Percentiles rank a stretch among this genome's conserved stretches.
These are phyloP conservation scores for Spiromastix sp. DNA, from an alignment of 2,329 filamentous ascomycete species.

Conservation along the genomic window DNA sequence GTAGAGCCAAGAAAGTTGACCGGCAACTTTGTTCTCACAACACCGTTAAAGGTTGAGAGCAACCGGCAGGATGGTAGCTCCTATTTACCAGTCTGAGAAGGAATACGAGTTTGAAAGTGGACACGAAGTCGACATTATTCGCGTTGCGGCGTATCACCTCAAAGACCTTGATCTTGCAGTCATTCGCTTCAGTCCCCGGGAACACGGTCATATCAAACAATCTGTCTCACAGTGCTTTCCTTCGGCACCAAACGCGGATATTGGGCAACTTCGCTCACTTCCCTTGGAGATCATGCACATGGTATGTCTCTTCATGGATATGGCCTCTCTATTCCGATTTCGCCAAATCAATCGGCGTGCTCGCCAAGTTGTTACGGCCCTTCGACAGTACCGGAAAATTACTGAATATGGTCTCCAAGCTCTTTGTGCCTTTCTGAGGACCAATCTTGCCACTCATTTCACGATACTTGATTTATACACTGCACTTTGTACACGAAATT, in stretches of 20 bases:
- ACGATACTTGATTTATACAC: neutral
- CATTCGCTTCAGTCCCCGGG: no score
- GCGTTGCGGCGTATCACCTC: no score
- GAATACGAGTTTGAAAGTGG: no score
- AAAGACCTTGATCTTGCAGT: no score
- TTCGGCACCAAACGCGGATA: neutral
- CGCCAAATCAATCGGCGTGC: neutral
- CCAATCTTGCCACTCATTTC: neutral
- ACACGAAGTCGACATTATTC: no score
- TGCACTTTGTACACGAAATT: neutral
- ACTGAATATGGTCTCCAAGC: neutral
- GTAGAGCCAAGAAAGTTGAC: no score
- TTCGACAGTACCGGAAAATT: neutral
- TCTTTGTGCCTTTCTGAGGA: neutral
- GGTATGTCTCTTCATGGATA: neutral
- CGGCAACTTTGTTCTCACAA: no score
- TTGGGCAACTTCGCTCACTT: neutral
- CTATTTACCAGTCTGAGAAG: no score
- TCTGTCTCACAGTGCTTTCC: neutral
- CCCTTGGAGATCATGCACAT: neutral
- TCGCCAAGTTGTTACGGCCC: neutral
- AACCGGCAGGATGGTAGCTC: no score
- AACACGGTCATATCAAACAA: neutral
- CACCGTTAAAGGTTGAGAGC: no score
- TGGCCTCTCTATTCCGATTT: neutral